Evolutionary conservation across 2,329 filamentous ascomycete genomes (phyloP).

Genomic region (Daldinia sp.): DNA sequence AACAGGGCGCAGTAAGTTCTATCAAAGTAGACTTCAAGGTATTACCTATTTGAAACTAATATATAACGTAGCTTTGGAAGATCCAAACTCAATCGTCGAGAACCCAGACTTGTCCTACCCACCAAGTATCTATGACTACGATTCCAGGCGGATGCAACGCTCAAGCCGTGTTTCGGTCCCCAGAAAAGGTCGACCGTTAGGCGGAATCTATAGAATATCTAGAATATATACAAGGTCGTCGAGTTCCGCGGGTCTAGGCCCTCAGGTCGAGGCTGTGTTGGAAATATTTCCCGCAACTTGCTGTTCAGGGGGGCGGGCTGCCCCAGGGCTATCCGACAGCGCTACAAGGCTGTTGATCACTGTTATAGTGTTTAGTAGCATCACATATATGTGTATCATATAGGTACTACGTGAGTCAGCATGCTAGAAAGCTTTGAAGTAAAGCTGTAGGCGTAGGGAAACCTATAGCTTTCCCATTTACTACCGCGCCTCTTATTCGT

Average conservation of each 20-base stretch:
- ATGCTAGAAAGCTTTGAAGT: not conserved
- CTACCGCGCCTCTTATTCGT: too few species aligned
- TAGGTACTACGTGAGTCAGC: not conserved
- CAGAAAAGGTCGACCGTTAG: not conserved
- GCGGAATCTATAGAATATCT: not conserved
- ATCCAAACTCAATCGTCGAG: not conserved
- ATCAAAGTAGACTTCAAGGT: not conserved
- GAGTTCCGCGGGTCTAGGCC: conserved; percentile 4
- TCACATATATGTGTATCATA: not conserved
- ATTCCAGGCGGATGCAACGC: not conserved
- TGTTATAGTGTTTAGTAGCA: not conserved
- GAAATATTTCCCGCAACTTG: conserved; percentile 7
- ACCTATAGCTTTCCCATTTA: too few species aligned
- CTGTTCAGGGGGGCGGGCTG: not conserved
- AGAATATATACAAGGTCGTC: not conserved
- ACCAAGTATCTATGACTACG: not conserved
- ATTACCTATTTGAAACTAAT: not conserved
- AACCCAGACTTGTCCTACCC: not conserved
- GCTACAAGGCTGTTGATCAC: not conserved
- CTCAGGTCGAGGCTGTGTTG: not conserved
- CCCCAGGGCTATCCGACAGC: not conserved
- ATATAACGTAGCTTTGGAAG: not conserved
- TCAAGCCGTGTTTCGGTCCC: conserved; percentile 5
- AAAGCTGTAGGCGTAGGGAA: not conserved
- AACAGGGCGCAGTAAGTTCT: not conserved